Conservation (phyloP, 352 stramenopile genomes). For the Phytophthora litchii region DNA sequence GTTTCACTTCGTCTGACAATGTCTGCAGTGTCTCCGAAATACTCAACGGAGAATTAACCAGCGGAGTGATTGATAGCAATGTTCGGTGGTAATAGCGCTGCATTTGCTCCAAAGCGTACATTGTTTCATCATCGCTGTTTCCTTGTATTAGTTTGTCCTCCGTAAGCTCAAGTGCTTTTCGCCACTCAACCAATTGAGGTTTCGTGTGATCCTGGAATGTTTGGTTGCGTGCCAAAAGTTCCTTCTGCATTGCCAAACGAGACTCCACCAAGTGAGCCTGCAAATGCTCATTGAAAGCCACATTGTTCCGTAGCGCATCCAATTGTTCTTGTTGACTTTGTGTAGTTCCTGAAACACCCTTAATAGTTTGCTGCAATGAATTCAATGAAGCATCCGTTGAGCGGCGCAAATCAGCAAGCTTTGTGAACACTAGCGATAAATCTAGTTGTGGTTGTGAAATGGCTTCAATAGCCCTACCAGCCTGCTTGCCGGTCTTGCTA, state of each 20-base stretch:
- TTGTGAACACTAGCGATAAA: slow-evolving; percentile 83
- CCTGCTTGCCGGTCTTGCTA: slow-evolving; percentile 16
- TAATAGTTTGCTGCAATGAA: slow-evolving; percentile 57
- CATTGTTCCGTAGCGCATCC: slow-evolving; percentile 55
- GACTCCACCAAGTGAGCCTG: slow-evolving; percentile 63
- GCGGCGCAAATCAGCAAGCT: slow-evolving; percentile 71
- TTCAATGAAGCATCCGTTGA: slow-evolving; percentile 65
- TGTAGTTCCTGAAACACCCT: slow-evolving; percentile 41
- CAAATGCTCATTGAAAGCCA: slow-evolving; percentile 60
- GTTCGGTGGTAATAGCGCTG: slow-evolving; percentile 69
- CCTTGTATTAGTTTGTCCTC: slow-evolving; percentile 69
- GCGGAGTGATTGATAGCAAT: slow-evolving; percentile 57
- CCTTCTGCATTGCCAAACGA: slow-evolving; percentile 67
- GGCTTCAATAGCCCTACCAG: slow-evolving; percentile 7
- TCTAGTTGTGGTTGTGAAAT: slow-evolving; percentile 48
- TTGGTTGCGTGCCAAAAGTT: slow-evolving; percentile 72
- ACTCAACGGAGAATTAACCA: slow-evolving; percentile 62
- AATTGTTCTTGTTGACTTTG: slow-evolving; percentile 58
- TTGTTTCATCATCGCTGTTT: slow-evolving; percentile 58
- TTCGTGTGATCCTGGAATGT: slow-evolving; percentile 71
- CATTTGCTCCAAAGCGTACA: slow-evolving; percentile 67
- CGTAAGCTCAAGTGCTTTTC: slow-evolving; percentile 58
- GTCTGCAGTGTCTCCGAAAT: slow-evolving; percentile 66
- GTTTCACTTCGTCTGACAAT: slow-evolving; percentile 61
- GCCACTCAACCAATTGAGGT: slow-evolving; percentile 70